Conservation (phyloP, 2,329 filamentous ascomycete species). For the Pseudogymnoascus sp. region DNA sequence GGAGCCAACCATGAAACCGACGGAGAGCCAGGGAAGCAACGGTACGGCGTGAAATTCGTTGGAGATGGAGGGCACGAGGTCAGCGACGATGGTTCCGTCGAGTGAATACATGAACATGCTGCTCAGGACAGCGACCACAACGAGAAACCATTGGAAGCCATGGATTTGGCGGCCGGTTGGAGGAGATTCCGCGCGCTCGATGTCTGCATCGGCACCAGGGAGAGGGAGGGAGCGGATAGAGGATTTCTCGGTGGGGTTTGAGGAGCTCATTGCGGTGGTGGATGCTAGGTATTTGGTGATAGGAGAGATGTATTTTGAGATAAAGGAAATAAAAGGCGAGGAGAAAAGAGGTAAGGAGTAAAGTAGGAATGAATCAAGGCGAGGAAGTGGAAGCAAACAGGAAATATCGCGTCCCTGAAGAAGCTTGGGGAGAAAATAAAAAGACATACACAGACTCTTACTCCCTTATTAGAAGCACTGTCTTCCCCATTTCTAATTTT, state of each 20-base stretch:
- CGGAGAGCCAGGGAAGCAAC: constrained; percentile 22
- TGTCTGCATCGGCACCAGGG: background rate
- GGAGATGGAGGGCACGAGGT: constrained; percentile 23
- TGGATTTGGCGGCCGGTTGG: background rate
- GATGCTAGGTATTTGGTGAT: background rate
- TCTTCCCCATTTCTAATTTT: background rate
- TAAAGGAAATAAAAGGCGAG: background rate
- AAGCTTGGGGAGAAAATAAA: background rate
- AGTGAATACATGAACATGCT: constrained; percentile 11
- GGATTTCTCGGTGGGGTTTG: background rate
- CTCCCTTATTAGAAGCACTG: background rate
- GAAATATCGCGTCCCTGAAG: background rate
- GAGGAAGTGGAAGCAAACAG: background rate
- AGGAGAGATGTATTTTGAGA: background rate
- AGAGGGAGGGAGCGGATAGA: background rate
- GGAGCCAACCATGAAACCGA: constrained; percentile 31
- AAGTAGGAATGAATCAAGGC: background rate
- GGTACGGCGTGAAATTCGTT: constrained; percentile 21
- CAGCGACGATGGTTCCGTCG: constrained; percentile 18
- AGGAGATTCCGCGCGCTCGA: background rate
- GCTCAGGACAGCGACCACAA: constrained; percentile 39
- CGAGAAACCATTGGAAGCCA: constrained; percentile 40
- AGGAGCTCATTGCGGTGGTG: background rate
- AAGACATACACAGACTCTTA: background rate
- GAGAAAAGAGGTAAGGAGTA: background rate